These are phyloP conservation scores for Cyphellophora europaea DNA, from an alignment of 2,329 filamentous ascomycete species.

Conservation along the genomic window DNA sequence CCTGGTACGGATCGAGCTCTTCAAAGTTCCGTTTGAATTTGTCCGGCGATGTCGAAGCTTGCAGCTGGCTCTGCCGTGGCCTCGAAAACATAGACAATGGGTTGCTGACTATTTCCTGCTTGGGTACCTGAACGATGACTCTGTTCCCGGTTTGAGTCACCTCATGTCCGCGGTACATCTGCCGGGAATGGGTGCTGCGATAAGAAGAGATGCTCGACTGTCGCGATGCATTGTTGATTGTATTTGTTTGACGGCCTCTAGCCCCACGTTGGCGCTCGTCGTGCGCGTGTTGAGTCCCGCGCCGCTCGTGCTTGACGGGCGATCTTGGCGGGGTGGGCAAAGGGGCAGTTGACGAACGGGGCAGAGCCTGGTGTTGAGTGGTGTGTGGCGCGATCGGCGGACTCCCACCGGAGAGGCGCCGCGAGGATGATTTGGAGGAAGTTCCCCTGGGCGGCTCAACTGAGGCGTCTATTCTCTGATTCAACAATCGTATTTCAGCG, in stretches of 20 bases:
- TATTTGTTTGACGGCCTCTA: neutral
- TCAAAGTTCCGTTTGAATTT: neutral
- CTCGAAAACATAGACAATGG: conserved; percentile 19
- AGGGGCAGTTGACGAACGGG: conserved; percentile 3
- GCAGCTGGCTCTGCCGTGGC: conserved; percentile 14
- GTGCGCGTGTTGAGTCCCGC: conserved; percentile 2
- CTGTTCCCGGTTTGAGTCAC: conserved; percentile 17
- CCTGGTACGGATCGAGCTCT: neutral
- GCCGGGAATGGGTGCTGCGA: conserved; percentile 7
- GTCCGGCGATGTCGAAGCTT: conserved; percentile 9
- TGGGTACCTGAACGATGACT: conserved; percentile 17
- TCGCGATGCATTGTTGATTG: neutral
- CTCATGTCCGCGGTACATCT: conserved; percentile 17
- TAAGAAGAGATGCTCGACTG: conserved; percentile 10
- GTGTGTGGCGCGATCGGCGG: neutral
- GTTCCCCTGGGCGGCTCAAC: neutral
- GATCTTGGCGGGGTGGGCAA: conserved; percentile 14
- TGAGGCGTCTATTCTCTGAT: conserved; percentile 4
- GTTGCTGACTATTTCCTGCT: conserved; percentile 16
- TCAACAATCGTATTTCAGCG: conserved; percentile 19
- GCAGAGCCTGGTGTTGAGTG: neutral
- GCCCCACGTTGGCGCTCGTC: neutral
- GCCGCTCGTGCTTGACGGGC: conserved; percentile 8
- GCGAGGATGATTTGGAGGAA: neutral
- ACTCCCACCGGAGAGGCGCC: neutral